These are phyloP conservation scores for Saposhnikovia divaricata DNA, from an alignment of 129 eudicot species.

Conservation along the genomic window DNA sequence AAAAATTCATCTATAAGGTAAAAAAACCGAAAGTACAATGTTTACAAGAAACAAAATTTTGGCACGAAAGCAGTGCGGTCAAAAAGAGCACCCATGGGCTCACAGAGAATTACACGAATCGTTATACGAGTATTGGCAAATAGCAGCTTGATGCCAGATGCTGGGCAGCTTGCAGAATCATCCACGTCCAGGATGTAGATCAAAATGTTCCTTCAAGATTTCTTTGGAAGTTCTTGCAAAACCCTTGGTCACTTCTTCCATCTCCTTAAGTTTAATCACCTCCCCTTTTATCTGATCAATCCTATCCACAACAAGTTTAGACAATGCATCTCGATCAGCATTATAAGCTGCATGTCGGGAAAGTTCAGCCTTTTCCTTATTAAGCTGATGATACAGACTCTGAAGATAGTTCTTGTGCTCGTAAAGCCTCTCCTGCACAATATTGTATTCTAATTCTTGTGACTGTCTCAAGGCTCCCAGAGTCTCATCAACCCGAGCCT, in stretches of 20 bases:
- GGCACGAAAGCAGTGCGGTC: not conserved
- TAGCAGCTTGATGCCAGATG: not conserved
- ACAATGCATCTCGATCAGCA: slow-evolving; percentile 24
- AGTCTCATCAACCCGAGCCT: slow-evolving; percentile 45
- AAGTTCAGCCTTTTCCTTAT: slow-evolving; percentile 47
- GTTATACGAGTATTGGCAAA: not conserved
- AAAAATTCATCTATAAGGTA: not conserved
- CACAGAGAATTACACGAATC: not conserved
- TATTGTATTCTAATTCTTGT: slow-evolving; percentile 50
- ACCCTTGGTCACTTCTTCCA: slow-evolving; percentile 63
- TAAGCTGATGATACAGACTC: slow-evolving; percentile 54
- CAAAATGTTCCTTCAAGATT: slow-evolving; percentile 58
- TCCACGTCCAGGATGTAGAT: slow-evolving; percentile 27
- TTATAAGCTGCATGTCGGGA: slow-evolving; percentile 28
- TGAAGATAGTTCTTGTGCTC: slow-evolving; percentile 54
- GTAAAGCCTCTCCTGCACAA: slow-evolving; percentile 46
- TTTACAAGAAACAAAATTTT: not conserved
- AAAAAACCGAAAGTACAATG: not conserved
- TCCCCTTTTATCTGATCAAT: slow-evolving; percentile 53
- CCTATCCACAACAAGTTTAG: slow-evolving; percentile 32
- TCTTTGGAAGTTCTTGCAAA: slow-evolving; percentile 59
- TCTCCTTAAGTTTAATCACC: slow-evolving; percentile 41
- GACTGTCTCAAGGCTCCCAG: slow-evolving; percentile 44
- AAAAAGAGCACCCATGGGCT: not conserved
- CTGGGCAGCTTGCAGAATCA: not conserved